Evolutionary conservation across 257 asterid genomes (phyloP).

Genomic region (Primulina tabacum): DNA sequence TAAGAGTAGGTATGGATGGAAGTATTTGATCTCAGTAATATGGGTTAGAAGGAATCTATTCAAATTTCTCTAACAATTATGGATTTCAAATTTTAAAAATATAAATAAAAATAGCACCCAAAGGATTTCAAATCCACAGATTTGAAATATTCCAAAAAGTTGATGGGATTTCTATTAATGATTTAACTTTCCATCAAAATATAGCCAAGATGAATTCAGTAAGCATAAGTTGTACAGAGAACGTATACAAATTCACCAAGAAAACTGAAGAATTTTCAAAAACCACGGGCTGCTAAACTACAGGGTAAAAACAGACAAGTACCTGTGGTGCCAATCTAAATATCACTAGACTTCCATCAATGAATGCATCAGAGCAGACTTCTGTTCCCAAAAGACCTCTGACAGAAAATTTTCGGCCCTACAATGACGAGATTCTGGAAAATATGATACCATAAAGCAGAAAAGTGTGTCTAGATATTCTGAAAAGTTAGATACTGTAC

Average conservation of each 20-base stretch:
- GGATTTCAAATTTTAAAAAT: no score
- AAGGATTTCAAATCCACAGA: background rate
- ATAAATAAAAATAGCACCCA: background rate
- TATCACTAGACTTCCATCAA: conserved; percentile 80
- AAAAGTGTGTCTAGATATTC: background rate
- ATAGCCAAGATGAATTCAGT: background rate
- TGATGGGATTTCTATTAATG: no score
- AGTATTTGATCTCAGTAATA: no score
- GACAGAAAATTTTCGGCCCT: conserved; percentile 93
- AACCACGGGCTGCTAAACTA: conserved; percentile 17
- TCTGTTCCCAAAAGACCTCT: conserved; percentile 88
- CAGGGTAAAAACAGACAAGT: conserved; percentile 15
- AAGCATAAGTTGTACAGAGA: conserved; percentile 12
- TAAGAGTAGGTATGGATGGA: no score
- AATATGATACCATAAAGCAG: conserved; percentile 20
- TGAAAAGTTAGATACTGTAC: background rate
- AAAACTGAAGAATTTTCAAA: background rate
- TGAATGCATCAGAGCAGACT: conserved; percentile 55
- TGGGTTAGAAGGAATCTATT: no score
- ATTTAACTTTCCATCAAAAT: no score
- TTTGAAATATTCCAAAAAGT: background rate
- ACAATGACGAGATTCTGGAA: conserved; percentile 15
- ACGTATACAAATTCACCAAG: conserved; percentile 11
- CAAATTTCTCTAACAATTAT: no score
- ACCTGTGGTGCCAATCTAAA: conserved; percentile 99